Evolutionary conservation across 2,329 filamentous ascomycete species (phyloP), one percentile per base, ranked within the genome.

Genomic region (Penicillium sp.): DNA sequence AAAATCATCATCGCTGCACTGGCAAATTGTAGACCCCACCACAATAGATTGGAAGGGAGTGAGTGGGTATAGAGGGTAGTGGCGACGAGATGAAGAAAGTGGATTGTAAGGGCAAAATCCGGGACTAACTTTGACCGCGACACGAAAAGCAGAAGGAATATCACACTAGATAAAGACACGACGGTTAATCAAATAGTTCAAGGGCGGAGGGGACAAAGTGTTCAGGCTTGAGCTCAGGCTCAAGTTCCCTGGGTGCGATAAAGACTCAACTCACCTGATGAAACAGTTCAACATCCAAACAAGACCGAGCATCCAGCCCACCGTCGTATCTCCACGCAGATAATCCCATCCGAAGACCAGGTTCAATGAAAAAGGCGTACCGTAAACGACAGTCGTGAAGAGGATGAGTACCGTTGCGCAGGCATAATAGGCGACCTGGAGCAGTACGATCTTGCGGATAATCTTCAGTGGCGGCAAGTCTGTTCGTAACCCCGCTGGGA

Each of bases 71-170:
- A 96, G 29, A 96, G 72, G 18, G 87, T 87, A 24, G 90, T 90
- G 66, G 91, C 74, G 66, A 94, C 60, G 49, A 96, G 83, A 71
- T 96, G 90, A 37, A 96, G 79, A 71, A 90, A 83, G 77, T 96
- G 91, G 16, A 97, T 83, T 2, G 93, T 96, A 21, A 97, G 79
- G 28, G 91, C 90, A 72, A 97, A 99, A 76, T 99, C 94, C 63
- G 91, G 91, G 47, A 97, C 90, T 56, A 97, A 88, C 74, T 97
- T 97, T 44, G 89, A 94, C 58, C 94, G 91, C 18, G 88, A 87
- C 63, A 99, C 86, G 54, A 97, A 80, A 50, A 93, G 77, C 47
- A 96, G 85, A 54, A 97, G 88, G 37, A 91, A 89, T 54, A 95
- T 85, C 37, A 91, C 86, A 70, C 93, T 97, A 68, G 10, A 23